Base-by-base conservation (phyloP, 1,139 yeast genomes). In the Sugiyamaella xylanicola region DNA sequence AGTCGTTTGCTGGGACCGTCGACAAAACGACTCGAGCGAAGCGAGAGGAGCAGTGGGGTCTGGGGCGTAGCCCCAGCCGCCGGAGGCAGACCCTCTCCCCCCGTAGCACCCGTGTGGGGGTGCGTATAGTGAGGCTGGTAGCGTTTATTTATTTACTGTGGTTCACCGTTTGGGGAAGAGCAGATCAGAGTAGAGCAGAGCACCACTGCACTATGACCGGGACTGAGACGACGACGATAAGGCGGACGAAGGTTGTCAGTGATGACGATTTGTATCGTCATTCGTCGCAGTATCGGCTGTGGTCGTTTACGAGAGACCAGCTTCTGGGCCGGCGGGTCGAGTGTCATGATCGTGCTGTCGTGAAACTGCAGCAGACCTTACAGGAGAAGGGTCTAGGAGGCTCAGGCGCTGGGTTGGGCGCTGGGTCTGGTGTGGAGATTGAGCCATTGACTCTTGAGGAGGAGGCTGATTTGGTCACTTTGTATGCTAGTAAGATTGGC, bases 201-300 rank as follows among this genome's bases (percentile, higher is more conserved):
- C n/a, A n/a, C n/a, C n/a, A n/a, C n/a, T n/a, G n/a, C n/a, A n/a
- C n/a, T n/a, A 32, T 32, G 37, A n/a, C 15, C 37, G 13, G 37
- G n/a, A n/a, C n/a, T 13, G 15, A 32, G 37, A 32, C 37, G 37
- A 32, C 15, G 15, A 13, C 8, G 15, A 8, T 15, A 13, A n/a
- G 37, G 37, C 8, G 32, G 35, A 22, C 50, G 11, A 48, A 29
- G 35, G 49, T 58, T n/a, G 61, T 66, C 20, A 61, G 72, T 2
- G 86, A 82, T 61, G 98, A 93, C 70, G 98, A 92, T 61, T 74
- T 93, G 48, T 93, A 89, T 70, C 79, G 98, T 54, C 80, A 91
- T 51, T 88, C 97, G 4, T 80, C 95, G 0, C 99, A 93, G 72
- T 93, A 79, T 68, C 77, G 86, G 54, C 59, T 83, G 19, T 93